Base-by-base conservation (phyloP, 2,329 filamentous ascomycete genomes). In the Aureobasidium namibiae region DNA sequence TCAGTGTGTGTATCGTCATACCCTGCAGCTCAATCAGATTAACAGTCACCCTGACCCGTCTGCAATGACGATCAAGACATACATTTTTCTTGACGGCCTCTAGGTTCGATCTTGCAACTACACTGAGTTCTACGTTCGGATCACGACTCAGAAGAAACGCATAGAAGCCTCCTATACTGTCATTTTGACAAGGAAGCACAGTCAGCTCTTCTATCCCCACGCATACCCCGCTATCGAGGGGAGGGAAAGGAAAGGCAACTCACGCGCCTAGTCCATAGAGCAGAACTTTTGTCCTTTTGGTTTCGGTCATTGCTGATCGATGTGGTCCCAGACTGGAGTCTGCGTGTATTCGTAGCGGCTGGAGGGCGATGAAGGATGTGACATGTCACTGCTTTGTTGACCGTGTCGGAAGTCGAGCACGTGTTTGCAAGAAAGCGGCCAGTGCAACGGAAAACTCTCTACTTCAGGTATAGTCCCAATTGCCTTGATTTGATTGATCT, bases 81-180 rank as follows among this genome's bases (percentile, higher is more conserved):
- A 54, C 75, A 62, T 76, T 69, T 11, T 67, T 62, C 31, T 71
- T 70, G 2, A 78, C 74, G 5, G 70, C 74, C 4, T 76, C 72
- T 45, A 76, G 75, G 53, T 78, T 78, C 1, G 76, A 78, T 60
- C 76, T 72, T 4, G 76, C 76, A 11, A 76, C 72, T 0, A 78
- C 75, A 0, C 73, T 75, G 18, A 78, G 61, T 5, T 69, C 69
- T 10, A 78, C 73, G 24, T 68, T 70, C 3, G 73, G 63, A 36
- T 68, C 70, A 2, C 77, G 74, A 56, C 72, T 75, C 0, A 82
- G 65, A 39, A 83, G 76, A 61, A 82, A 83, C 8, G 80, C 77
- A 65, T 83, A 83, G 63, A 83, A 83, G 2, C 79, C 81, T 29
- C 81, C 81, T 58, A 83, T 82, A 0, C 80, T 82, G 52, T 6